phyloP scores from a whole-genome alignment of 352 stramenopile species.

The Phytophthora pluvialis region DNA sequence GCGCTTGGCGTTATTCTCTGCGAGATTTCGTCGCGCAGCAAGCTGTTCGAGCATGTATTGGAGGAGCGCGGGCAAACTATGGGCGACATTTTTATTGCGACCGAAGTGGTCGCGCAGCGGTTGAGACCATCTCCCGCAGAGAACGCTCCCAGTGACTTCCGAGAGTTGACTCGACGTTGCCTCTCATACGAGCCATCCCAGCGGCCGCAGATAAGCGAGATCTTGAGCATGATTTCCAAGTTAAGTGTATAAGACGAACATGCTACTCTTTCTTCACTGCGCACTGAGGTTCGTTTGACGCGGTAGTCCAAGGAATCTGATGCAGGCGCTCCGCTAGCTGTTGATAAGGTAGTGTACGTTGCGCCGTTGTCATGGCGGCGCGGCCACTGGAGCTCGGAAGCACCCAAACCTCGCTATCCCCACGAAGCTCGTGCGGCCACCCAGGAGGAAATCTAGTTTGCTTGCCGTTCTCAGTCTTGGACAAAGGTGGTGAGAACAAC shows the following conservation, averaged over 20 bases:
- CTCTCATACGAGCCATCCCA: conserved; percentile 54
- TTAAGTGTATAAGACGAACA: conserved; percentile 30
- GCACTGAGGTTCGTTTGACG: conserved; percentile 42
- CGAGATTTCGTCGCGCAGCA: conserved; percentile 59
- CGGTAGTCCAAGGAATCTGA: conserved; percentile 54
- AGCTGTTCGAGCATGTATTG: conserved; percentile 53
- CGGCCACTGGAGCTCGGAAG: conserved; percentile 85
- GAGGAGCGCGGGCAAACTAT: conserved; percentile 57
- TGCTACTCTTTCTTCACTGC: conserved; percentile 24
- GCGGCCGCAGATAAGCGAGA: conserved; percentile 50
- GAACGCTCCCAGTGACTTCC: conserved; percentile 55
- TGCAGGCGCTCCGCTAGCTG: conserved; percentile 70
- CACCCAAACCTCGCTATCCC: conserved; percentile 82
- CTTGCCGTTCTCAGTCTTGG: conserved; percentile 64
- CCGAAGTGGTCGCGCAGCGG: conserved; percentile 50
- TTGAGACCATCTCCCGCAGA: conserved; percentile 49
- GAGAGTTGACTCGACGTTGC: conserved; percentile 48
- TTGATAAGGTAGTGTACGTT: conserved; percentile 74
- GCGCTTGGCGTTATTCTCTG: conserved; percentile 78
- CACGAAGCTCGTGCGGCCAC: conserved; percentile 69
- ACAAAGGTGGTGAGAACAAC: conserved; percentile 76
- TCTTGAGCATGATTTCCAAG: conserved; percentile 44
- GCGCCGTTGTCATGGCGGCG: conserved; percentile 78
- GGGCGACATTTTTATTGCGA: conserved; percentile 69
- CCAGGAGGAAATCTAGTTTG: conserved; percentile 64